phyloP scores from a whole-genome alignment of 371 early-diverging fungal species.

The Racocetra persica region DNA sequence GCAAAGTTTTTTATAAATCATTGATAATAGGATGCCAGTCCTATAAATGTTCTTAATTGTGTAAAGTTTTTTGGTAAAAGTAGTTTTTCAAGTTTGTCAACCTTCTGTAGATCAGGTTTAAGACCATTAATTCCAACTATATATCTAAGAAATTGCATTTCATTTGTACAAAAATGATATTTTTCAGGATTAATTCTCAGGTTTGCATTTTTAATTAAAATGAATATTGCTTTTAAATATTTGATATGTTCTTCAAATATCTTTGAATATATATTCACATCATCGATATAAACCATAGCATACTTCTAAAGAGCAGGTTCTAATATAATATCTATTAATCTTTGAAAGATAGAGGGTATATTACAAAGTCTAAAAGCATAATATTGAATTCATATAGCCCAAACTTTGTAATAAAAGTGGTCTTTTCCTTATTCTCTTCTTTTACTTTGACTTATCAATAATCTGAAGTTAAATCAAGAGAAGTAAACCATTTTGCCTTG shows the following conservation, averaged over 20 bases:
- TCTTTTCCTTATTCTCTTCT: background rate
- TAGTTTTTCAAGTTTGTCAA: conserved; percentile 41
- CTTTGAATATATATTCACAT: conserved; percentile 2
- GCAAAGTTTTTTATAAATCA: conserved; percentile 57
- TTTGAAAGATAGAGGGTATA: conserved; percentile 53
- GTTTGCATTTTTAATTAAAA: conserved; percentile 49
- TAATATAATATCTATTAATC: conserved; percentile 46
- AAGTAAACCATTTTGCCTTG: no score
- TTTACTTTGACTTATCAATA: no score
- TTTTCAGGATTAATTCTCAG: conserved; percentile 42
- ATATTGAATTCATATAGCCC: background rate
- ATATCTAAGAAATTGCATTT: background rate
- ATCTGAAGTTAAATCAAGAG: no score
- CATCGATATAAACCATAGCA: conserved; percentile 55
- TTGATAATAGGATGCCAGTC: conserved; percentile 60
- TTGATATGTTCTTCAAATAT: conserved; percentile 51
- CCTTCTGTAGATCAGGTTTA: background rate
- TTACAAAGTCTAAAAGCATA: conserved; percentile 45
- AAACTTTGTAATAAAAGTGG: background rate
- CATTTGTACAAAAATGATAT: background rate
- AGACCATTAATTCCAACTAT: background rate
- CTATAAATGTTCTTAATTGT: conserved; percentile 59
- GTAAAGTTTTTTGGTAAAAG: conserved; percentile 51
- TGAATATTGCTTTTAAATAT: conserved; percentile 49
- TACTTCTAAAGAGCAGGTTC: conserved; percentile 49